Base-by-base conservation (phyloP, 306 rosid species). In the Castanopsis chinensis region DNA sequence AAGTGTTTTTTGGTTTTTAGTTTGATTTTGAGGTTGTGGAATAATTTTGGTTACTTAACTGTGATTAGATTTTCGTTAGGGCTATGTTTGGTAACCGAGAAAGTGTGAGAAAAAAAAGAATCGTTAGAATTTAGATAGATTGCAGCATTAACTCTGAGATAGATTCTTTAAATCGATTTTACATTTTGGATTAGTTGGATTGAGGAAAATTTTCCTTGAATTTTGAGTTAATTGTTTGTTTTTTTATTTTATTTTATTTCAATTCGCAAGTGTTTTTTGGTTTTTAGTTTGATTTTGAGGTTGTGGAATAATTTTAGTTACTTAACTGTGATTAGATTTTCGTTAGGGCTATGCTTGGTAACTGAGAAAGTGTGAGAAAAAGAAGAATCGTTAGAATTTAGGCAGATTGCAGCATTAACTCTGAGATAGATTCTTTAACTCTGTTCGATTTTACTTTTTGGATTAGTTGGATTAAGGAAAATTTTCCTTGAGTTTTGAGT, bases 11-110 rank as follows among this genome's bases (percentile, higher is more conserved):
- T 37, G 7, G 27, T 14, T 54, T 77, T 83, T 74, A 33, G 6
- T 49, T 72, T 45, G 6, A 25, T 5, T 59, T 59, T 21, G 65
- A 20, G 65, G 65, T 21, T 59, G 21, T 59, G 11, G 65, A 59
- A 3, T 59, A 23, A 23, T 59, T n/a, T 9, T 59, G 13, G 30
- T 20, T 35, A 9, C 10, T 59, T 23, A 20, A 20, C 21, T 59
- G 28, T 10, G 30, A 9, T 59, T 8, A 21, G 23, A 59, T 20
- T 4, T 21, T 6, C 23, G 30, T 59, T 8, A 59, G 65, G 74
- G 69, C 56, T 15, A 7, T 7, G 25, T 78, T 84, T 79, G 76
- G 28, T 76, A 82, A 77, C 69, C 73, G 71, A 64, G 75, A 37
- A 35, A 80, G 68, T 82, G 15, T 20, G 63, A 64, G 76, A 54